A percentile compares a stretch with the other conserved stretches of the same genome.
Evolutionary conservation across 2,329 filamentous ascomycete species (phyloP).

Genomic region (Curvularia verruculosa): DNA sequence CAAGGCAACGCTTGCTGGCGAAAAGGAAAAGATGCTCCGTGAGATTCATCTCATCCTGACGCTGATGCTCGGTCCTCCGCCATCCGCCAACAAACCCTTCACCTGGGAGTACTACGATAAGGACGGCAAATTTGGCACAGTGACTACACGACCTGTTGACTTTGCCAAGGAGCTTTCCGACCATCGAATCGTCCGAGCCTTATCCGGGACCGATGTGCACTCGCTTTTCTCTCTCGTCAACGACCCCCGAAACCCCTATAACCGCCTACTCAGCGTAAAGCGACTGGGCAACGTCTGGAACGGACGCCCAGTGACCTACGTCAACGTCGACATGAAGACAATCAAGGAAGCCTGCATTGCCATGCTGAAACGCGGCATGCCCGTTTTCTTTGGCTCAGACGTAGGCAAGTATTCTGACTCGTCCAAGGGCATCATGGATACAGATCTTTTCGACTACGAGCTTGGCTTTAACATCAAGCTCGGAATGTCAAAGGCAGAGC

Average conservation of each 20-base stretch:
- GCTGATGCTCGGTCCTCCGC: conserved; percentile 80
- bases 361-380: conserved; percentile 78
- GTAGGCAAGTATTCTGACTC: conserved; percentile 81
- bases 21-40: conserved; percentile 76
- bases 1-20: conserved; percentile 52
- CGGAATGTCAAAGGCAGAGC: conserved; percentile 75
- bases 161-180: conserved; percentile 74
- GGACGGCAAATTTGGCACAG: conserved; percentile 65
- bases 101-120: conserved; percentile 81
- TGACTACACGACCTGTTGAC: conserved; percentile 69
- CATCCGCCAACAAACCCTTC: conserved; percentile 71
- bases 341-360: conserved; percentile 76
- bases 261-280: conserved; percentile 75
- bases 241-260: conserved; percentile 79
- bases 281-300: conserved; percentile 82
- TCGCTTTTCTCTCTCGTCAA: conserved; percentile 81
- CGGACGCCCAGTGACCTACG: conserved; percentile 75
- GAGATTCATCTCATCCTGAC: conserved; percentile 84
- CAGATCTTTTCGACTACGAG: conserved; percentile 76
- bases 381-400: conserved; percentile 88
- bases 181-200: conserved; percentile 62
- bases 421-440: conserved; percentile 77
- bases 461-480: conserved; percentile 81
- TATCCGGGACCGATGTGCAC: conserved; percentile 65
- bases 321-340: conserved; percentile 77